Evolutionary conservation across 192 early-diverging fungal genomes (phyloP).

Genomic region (Podila verticillata): DNA sequence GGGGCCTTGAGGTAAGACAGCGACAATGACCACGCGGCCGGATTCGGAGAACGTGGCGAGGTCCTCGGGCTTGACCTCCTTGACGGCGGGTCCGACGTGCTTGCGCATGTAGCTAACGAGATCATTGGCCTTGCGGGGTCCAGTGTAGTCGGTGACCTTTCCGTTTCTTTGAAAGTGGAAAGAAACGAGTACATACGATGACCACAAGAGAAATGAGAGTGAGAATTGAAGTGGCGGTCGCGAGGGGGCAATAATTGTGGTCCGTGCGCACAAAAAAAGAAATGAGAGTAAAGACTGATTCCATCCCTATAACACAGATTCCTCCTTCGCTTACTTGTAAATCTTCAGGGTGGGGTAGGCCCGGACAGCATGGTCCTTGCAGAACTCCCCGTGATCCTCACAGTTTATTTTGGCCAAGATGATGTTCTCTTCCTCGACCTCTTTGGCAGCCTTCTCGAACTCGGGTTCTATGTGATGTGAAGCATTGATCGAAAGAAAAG

Average conservation of each 20-base stretch:
- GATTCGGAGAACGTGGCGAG: slow-evolving; percentile 78
- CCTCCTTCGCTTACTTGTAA: slow-evolving; percentile 84
- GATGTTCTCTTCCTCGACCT: slow-evolving; percentile 54
- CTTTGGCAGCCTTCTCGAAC: slow-evolving; percentile 68
- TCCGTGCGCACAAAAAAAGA: not conserved
- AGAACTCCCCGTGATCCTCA: slow-evolving; percentile 80
- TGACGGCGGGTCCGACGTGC: slow-evolving; percentile 86
- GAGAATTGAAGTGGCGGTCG: not conserved
- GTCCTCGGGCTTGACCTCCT: slow-evolving; percentile 68
- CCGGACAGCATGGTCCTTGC: slow-evolving; percentile 72
- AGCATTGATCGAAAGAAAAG: not conserved
- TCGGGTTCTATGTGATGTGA: slow-evolving; percentile 59
- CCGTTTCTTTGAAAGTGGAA: slow-evolving; percentile 66
- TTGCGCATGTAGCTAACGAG: slow-evolving; percentile 93
- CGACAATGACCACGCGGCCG: slow-evolving; percentile 89
- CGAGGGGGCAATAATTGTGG: not conserved
- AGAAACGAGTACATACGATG: not conserved
- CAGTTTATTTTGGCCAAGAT: slow-evolving; percentile 80
- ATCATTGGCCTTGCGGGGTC: slow-evolving; percentile 80
- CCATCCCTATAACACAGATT: no score
- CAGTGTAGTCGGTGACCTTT: slow-evolving; percentile 79
- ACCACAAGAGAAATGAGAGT: not conserved
- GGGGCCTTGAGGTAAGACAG: slow-evolving; percentile 72
- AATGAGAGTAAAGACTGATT: no score
- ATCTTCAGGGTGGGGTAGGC: slow-evolving; percentile 91